Evolutionary conservation across 106 monocot genomes (phyloP).

Genomic region (Dendrobium officinale): DNA sequence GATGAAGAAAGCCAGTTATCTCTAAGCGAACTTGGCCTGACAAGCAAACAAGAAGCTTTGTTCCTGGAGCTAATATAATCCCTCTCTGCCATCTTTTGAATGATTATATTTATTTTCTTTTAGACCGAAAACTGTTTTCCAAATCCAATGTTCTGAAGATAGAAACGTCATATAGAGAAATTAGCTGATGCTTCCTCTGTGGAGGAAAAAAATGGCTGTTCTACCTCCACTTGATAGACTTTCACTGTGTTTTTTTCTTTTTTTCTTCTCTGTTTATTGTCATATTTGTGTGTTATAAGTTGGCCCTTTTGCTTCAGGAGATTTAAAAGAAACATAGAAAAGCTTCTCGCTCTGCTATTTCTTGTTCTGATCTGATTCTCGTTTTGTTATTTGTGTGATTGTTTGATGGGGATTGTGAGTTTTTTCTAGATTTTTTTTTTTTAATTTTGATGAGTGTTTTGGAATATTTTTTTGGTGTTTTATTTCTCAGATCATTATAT

Average conservation of each 20-base stretch:
- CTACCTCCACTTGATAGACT: not conserved
- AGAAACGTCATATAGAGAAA: not conserved
- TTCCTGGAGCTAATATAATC: slow-evolving; percentile 71
- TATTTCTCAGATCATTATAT: no score
- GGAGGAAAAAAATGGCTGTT: not conserved
- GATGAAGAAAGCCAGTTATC: slow-evolving; percentile 46
- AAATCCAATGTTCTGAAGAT: not conserved
- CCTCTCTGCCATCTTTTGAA: no score
- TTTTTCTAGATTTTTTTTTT: no score
- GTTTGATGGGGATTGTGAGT: no score
- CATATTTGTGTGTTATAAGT: not conserved
- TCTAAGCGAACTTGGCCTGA: slow-evolving; percentile 72
- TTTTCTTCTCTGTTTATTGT: not conserved
- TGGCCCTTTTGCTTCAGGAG: no score
- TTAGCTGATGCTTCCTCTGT: not conserved
- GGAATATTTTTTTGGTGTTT: no score
- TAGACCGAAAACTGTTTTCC: not conserved
- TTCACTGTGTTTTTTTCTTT: not conserved
- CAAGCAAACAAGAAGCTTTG: slow-evolving; percentile 88
- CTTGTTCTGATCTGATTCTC: no score
- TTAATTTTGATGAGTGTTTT: no score
- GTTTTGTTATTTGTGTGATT: no score
- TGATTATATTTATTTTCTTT: not conserved
- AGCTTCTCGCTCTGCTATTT: no score
- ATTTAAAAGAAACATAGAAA: no score